A percentile compares a stretch with the other conserved stretches of the same genome.
Evolutionary conservation across 495 filamentous ascomycete species (phyloP).

Genomic region (Annulohypoxylon maeteangense): DNA sequence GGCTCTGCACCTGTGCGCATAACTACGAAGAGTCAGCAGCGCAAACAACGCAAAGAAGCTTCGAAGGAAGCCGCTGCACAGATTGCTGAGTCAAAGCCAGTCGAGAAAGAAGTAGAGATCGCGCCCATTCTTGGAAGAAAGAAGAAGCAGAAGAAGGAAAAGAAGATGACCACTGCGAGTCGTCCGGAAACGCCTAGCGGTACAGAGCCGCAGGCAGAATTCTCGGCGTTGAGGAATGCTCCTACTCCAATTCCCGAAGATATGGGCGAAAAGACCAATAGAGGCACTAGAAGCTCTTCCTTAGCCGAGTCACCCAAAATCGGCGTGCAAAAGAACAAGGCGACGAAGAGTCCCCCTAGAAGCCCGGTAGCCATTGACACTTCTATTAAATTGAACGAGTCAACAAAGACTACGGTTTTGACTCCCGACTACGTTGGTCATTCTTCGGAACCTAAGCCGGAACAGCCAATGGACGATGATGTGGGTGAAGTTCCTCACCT

Average conservation of each 20-base stretch:
- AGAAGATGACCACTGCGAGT: conserved; percentile 45
- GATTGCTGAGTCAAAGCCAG: conserved; percentile 66
- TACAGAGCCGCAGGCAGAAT: conserved; percentile 31
- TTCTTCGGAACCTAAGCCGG: conserved; percentile 39
- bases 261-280: conserved; percentile 20
- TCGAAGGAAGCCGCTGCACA: conserved; percentile 67
- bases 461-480: conserved; percentile 46
- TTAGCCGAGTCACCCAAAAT: conserved; percentile 38
- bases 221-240: conserved; percentile 27
- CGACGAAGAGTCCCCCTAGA: conserved; percentile 32
- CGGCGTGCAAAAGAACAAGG: conserved; percentile 36
- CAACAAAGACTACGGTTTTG: conserved; percentile 48
- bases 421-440: conserved; percentile 47
- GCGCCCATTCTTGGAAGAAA: conserved; percentile 87
- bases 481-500: conserved; percentile 47
- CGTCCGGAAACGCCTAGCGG: conserved; percentile 47
- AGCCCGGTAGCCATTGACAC: conserved; percentile 42
- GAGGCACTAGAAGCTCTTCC: conserved; percentile 11
- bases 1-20: conserved; percentile 79
- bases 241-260: conserved; percentile 9
- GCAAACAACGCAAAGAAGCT: conserved; percentile 83
- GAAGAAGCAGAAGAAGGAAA: conserved; percentile 89
- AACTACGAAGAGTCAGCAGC: conserved; percentile 91
- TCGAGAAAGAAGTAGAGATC: conserved; percentile 68
- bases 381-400: conserved; percentile 48